phyloP scores from a whole-genome alignment of 225 moss, liverwort and hornwort species.

The Takakia lepidozioides region DNA sequence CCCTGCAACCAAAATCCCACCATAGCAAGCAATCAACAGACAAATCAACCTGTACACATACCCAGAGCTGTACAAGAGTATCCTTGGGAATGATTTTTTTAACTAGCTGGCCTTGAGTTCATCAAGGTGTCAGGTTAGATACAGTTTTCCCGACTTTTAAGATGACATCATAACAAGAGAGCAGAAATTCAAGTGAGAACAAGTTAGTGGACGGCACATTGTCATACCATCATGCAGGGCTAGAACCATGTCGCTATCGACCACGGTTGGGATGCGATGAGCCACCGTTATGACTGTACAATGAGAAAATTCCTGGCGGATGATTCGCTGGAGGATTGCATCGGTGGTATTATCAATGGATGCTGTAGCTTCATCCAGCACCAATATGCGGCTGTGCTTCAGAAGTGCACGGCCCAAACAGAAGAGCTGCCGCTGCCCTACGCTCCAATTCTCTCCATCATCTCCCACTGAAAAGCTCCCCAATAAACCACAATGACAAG shows the following conservation, averaged over 20 bases:
- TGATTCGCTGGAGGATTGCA: conserved; percentile 22
- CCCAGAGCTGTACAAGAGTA: no score
- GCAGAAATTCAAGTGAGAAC: neutral
- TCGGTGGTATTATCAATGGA: conserved; percentile 37
- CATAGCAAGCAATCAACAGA: no score
- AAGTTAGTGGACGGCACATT: no score
- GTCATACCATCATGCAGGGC: conserved; percentile 21
- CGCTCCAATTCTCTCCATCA: conserved; percentile 43
- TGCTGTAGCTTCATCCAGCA: conserved; percentile 35
- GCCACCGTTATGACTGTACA: conserved; percentile 33
- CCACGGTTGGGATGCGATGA: conserved; percentile 33
- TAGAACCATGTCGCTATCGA: conserved; percentile 33
- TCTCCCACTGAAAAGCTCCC: conserved; percentile 27
- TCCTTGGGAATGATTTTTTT: neutral
- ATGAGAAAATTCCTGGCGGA: conserved; percentile 19
- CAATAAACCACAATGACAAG: no score
- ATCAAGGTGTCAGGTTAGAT: neutral
- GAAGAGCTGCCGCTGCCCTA: conserved; percentile 35
- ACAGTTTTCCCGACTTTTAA: neutral
- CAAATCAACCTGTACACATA: no score
- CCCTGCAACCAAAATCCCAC: conserved; percentile 7
- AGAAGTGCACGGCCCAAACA: conserved; percentile 34
- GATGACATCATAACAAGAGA: no score
- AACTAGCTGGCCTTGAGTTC: neutral
- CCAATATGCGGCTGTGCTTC: conserved; percentile 23